Base-by-base conservation (phyloP, 1,284 basidiomycete species). In the Papiliotrema flavescens region DNA sequence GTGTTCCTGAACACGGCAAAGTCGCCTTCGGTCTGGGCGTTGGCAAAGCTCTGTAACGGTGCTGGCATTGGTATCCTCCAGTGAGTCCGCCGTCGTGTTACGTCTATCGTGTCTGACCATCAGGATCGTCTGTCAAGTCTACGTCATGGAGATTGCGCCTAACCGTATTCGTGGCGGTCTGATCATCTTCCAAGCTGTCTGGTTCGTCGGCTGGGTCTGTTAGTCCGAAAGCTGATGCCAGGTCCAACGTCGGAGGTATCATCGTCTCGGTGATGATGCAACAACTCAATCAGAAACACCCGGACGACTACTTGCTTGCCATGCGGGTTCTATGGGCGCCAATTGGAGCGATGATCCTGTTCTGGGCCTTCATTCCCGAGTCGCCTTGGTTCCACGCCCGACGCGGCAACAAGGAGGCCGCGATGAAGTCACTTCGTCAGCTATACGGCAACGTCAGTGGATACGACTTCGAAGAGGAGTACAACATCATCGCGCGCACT, bases 381-480 rank as follows among this genome's bases (percentile, higher is more conserved):
- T 57, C 58, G 7, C 59, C 63, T 13, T 65, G 28, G 56, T 59
- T 43, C 56, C 41, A 59, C 45, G 64, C 64, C 22, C 44, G 58
- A 32, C 37, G 36, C 24, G 60, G 57, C 17, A 51, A 62, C 49
- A 53, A 61, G 24, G 61, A 58, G 32, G 46, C 24, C 13, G 59
- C 60, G 2, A 46, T 58, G 26, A 64, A 61, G 53, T n/a, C 47
- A 2, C 44, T 65, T 23, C 43, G 43, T 11, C 46, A 41, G 20
- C 56, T 69, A 9, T 65, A 66, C 49, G 64, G 64, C 15, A 57
- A 57, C 37, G 55, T 67, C 36, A 42, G 54, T 17, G 61, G 59
- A 1, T 69, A 67, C 61, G 56, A 69, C 51, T 59, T 58, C 28
- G 65, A 69, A 22, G 59, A 64, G 26, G 62, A 69, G 53, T 67